Evolutionary conservation across 78 protist species (phyloP).

Genomic region (Dictyostelium discoideum): DNA sequence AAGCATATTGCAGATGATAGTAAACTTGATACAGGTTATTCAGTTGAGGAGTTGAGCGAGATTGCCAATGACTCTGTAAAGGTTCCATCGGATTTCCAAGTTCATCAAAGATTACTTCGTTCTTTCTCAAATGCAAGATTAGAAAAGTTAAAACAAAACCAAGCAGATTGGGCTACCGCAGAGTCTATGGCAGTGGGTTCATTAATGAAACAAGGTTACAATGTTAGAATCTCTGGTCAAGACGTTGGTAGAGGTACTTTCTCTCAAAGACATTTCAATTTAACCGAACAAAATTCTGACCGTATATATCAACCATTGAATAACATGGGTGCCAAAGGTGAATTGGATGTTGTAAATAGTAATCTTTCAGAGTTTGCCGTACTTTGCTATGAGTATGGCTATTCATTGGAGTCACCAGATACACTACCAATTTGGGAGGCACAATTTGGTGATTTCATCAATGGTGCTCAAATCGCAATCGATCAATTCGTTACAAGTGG

Average conservation of each 20-base stretch:
- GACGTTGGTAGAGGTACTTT: slow-evolving; percentile 97
- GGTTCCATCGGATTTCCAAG: slow-evolving; percentile 77
- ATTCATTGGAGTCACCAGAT: slow-evolving; percentile 87
- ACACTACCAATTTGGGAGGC: slow-evolving; percentile 96
- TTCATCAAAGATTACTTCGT: slow-evolving; percentile 72
- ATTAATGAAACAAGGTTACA: slow-evolving; percentile 84
- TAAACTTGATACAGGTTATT: slow-evolving; percentile 80
- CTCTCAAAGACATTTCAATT: slow-evolving; percentile 92
- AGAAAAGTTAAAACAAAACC: slow-evolving; percentile 47
- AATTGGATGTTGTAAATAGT: slow-evolving; percentile 65
- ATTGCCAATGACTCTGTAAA: slow-evolving; percentile 52
- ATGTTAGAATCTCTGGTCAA: slow-evolving; percentile 92
- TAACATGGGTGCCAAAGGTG: slow-evolving; percentile 16
- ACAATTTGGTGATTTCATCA: slow-evolving; percentile 96
- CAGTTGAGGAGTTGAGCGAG: not conserved
- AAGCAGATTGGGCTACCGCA: slow-evolving; percentile 96
- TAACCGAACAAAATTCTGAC: slow-evolving; percentile 82
- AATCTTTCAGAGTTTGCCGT: slow-evolving; percentile 90
- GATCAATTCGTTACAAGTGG: slow-evolving; percentile 88
- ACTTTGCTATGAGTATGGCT: slow-evolving; percentile 94
- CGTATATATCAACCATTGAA: slow-evolving; percentile 69
- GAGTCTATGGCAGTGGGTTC: slow-evolving; percentile 96
- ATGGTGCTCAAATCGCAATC: slow-evolving; percentile 92
- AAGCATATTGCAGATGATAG: not conserved
- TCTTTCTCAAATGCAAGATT: slow-evolving; percentile 50